Base-by-base conservation (phyloP, 1,284 basidiomycete genomes). In the Ceratobasidium sp. region DNA sequence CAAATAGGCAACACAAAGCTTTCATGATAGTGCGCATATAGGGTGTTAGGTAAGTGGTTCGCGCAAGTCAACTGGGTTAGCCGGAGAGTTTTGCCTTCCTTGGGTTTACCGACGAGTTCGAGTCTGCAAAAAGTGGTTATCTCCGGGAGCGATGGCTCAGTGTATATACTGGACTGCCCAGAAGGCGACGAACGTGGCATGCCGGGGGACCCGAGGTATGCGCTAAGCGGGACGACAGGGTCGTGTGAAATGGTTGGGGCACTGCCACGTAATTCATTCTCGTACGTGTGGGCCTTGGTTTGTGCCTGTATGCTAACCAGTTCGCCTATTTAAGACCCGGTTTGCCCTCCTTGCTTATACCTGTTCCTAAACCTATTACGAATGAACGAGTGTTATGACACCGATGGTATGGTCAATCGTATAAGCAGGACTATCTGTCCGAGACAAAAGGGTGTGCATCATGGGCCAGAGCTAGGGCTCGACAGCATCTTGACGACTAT, bases 11-110 rank as follows among this genome's bases (percentile, higher is more conserved):
- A 14, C 4, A 18, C 16, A 23, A n/a, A 16, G 12, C 54, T 14
- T 3, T 56, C 33, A 53, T 16, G 11, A 14, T 30, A 16, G 5
- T 33, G 28, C 33, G 25, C 63, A 21, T 53, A n/a, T 7, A 40
- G 11, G 42, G 53, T 23, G 53, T 21, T 28, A 23, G 16, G 61
- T 38, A 18, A n/a, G 42, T 48, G 21, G 23, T 18, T 80, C 83
- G 75, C 67, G 83, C 85, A 77, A 81, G 76, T 77, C 81, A 75
- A 82, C 86, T 0, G 82, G 81, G 11, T 84, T 85, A 18, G 85
- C 86, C 86, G 86, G 23, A 85, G 82, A 0, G 81, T 83, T 38
- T 88, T 86, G 4, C 86, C 86, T 78, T 85, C 77, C 76, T 83
- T 80, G 66, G 83, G 76, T 44, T 80, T 72, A 8, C 79, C 82